Evolutionary conservation across 1,284 basidiomycete species (phyloP).

Genomic region (Tylopilus orsonianus): DNA sequence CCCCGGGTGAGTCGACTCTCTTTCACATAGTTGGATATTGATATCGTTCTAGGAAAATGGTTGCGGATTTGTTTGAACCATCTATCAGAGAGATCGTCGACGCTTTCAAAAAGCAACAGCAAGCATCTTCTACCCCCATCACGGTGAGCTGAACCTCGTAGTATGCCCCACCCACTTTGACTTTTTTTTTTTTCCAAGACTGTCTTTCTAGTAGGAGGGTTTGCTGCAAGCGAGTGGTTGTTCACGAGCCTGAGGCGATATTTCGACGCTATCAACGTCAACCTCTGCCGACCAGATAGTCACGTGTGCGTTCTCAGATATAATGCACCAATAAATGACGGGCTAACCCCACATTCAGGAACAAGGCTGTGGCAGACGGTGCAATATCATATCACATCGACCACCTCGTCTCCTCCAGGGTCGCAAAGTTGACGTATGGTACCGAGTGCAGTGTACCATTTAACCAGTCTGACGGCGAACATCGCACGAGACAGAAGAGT

Average conservation of each 20-base stretch:
- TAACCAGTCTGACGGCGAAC: constrained; percentile 35
- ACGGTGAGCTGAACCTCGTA: constrained; percentile 24
- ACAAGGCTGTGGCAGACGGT: constrained; percentile 57
- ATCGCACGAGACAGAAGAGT: constrained; percentile 30
- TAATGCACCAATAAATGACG: neutral
- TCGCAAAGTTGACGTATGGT: constrained; percentile 46
- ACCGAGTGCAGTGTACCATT: constrained; percentile 30
- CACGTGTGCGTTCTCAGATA: constrained; percentile 33
- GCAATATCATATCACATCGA: constrained; percentile 52
- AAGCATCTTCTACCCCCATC: constrained; percentile 33
- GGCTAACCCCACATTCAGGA: constrained; percentile 35
- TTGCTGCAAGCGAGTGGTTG: constrained; percentile 50
- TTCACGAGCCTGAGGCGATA: constrained; percentile 38
- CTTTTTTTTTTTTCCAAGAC: constrained; percentile 4
- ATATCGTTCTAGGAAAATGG: constrained; percentile 32
- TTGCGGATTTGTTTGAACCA: constrained; percentile 48
- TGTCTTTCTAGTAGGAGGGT: constrained; percentile 42
- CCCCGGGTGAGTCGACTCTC: constrained; percentile 34
- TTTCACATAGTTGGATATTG: neutral
- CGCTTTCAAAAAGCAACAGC: constrained; percentile 39
- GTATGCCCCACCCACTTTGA: neutral
- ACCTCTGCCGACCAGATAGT: constrained; percentile 38
- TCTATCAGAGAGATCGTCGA: constrained; percentile 43
- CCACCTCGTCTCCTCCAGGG: constrained; percentile 44
- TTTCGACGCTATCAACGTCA: constrained; percentile 21